phyloP scores from a whole-genome alignment of 2,329 filamentous ascomycete genomes.

The Sporothrix euskadiensis region DNA sequence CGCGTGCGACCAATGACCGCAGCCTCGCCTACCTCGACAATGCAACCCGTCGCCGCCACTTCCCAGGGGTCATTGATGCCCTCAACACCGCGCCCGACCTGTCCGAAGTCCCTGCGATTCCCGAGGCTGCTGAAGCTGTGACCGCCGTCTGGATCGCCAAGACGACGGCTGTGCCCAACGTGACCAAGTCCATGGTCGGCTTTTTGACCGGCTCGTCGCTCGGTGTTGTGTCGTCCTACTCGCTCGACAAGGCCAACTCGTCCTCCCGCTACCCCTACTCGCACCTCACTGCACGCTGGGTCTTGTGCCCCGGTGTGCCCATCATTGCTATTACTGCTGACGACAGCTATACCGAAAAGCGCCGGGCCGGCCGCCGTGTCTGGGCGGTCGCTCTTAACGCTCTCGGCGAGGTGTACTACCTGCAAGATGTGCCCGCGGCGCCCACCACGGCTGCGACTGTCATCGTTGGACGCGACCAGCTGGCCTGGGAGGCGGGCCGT shows the following conservation, averaged over 20 bases:
- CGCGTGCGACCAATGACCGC: conserved; percentile 71
- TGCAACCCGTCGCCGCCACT: conserved; percentile 50
- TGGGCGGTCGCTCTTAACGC: conserved; percentile 97
- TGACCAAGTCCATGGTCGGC: conserved; percentile 76
- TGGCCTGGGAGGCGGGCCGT: conserved; percentile 79
- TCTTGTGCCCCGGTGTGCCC: conserved; percentile 82
- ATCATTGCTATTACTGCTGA: conserved; percentile 83
- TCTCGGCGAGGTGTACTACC: conserved; percentile 84
- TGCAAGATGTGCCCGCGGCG: conserved; percentile 64
- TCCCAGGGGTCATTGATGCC: neutral
- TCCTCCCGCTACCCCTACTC: conserved; percentile 68
- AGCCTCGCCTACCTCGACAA: conserved; percentile 71
- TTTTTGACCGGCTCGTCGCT: conserved; percentile 82
- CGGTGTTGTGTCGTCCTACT: conserved; percentile 80
- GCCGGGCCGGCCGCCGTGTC: conserved; percentile 68
- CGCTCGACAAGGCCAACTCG: conserved; percentile 62
- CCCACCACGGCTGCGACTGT: conserved; percentile 49
- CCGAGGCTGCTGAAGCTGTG: conserved; percentile 67
- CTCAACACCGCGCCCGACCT: conserved; percentile 63
- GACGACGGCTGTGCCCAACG: conserved; percentile 66
- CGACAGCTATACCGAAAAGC: conserved; percentile 72
- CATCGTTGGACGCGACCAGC: conserved; percentile 47
- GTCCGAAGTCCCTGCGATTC: conserved; percentile 64
- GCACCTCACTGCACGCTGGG: conserved; percentile 85
- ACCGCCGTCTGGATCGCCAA: conserved; percentile 90